These are phyloP conservation scores for Inga oerstediana DNA, from an alignment of 306 rosid species.

Conservation along the genomic window DNA sequence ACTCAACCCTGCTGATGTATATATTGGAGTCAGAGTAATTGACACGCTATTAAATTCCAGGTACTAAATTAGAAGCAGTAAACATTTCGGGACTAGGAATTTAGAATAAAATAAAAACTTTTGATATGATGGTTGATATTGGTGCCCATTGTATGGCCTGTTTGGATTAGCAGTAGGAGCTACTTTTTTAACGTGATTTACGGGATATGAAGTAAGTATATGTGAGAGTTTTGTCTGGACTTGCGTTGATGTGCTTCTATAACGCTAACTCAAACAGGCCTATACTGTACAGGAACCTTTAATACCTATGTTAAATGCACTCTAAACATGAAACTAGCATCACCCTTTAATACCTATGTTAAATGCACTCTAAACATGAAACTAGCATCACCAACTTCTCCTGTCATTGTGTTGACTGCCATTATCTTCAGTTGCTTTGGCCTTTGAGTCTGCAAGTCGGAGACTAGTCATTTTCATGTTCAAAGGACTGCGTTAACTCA, in stretches of 20 bases:
- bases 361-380: background rate
- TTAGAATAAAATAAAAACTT: background rate
- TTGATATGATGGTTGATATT: background rate
- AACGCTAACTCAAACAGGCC: too few relatives aligned
- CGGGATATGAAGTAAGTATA: too few relatives aligned
- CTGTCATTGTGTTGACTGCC: background rate
- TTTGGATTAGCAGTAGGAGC: too few relatives aligned
- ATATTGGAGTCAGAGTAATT: background rate
- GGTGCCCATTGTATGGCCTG: background rate
- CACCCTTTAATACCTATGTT: background rate
- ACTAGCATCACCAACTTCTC: background rate
- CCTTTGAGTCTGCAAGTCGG: background rate
- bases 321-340: background rate
- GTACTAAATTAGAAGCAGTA: background rate
- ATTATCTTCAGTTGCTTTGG: background rate
- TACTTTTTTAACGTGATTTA: too few relatives aligned
- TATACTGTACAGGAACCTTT: background rate
- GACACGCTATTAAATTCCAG: background rate
- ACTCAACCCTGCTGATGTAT: background rate
- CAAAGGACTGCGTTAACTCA: background rate
- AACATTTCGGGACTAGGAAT: background rate
- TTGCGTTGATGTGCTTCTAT: too few relatives aligned
- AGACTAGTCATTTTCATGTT: too few relatives aligned
- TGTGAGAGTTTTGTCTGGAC: too few relatives aligned
- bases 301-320: background rate